Conservation (phyloP, 2,329 filamentous ascomycete species). For the Phaeosphaeriaceae sp. region DNA sequence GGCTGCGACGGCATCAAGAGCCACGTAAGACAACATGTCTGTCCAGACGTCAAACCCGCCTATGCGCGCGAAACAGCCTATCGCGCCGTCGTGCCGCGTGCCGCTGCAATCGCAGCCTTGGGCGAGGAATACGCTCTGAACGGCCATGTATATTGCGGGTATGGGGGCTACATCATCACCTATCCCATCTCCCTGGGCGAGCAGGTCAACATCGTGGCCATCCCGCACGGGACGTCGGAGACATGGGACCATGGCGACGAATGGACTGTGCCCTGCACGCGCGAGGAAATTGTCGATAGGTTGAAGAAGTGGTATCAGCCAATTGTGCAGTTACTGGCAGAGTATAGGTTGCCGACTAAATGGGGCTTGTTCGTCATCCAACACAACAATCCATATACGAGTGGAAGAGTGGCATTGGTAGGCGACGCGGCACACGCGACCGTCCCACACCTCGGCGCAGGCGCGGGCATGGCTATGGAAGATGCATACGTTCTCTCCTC, state of each 20-base stretch:
- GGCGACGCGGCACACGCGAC: slow-evolving; percentile 64
- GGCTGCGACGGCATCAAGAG: slow-evolving; percentile 71
- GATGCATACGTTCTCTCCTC: slow-evolving; percentile 56
- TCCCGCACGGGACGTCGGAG: slow-evolving; percentile 14
- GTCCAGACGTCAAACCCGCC: slow-evolving; percentile 53
- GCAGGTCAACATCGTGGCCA: slow-evolving; percentile 58
- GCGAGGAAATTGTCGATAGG: slow-evolving; percentile 22
- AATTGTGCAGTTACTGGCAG: slow-evolving; percentile 18
- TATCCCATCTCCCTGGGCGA: slow-evolving; percentile 66
- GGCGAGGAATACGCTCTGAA: slow-evolving; percentile 58
- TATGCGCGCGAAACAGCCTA: slow-evolving; percentile 67
- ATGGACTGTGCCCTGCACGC: slow-evolving; percentile 26
- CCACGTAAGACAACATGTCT: slow-evolving; percentile 57
- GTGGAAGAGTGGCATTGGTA: slow-evolving; percentile 53
- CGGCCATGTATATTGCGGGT: slow-evolving; percentile 63
- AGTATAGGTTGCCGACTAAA: slow-evolving; percentile 45
- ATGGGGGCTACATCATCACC: slow-evolving; percentile 63
- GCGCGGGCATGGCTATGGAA: slow-evolving; percentile 63
- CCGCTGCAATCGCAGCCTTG: slow-evolving; percentile 54
- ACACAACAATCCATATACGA: slow-evolving; percentile 53
- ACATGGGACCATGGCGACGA: slow-evolving; percentile 8
- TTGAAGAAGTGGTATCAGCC: slow-evolving; percentile 23
- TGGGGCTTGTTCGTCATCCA: slow-evolving; percentile 62
- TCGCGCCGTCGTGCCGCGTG: slow-evolving; percentile 66
- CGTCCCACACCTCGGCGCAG: slow-evolving; percentile 60